Conservation (phyloP, 2,329 filamentous ascomycete genomes). For the Alternaria triticimaculans region DNA sequence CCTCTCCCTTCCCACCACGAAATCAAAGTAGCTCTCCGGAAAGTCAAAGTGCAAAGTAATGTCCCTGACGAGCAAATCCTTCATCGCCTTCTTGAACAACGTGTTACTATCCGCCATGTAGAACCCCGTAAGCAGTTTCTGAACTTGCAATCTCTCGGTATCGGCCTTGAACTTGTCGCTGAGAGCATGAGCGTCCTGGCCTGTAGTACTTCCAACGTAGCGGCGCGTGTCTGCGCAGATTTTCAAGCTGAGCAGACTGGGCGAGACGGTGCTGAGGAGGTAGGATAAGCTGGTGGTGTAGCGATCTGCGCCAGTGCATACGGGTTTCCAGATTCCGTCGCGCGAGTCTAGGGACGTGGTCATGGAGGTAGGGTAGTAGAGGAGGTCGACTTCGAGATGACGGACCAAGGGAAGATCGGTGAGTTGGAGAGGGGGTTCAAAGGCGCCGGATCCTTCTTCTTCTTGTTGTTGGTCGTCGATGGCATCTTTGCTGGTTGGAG, state of each 20-base stretch:
- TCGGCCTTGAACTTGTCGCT: slow-evolving; percentile 4
- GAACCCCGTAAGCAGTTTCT: slow-evolving; percentile 32
- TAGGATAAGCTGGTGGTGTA: slow-evolving; percentile 30
- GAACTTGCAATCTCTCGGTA: slow-evolving; percentile 20
- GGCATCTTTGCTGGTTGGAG: background rate
- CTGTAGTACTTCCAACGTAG: slow-evolving; percentile 1
- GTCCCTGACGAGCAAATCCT: slow-evolving; percentile 13
- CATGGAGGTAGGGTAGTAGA: slow-evolving; percentile 29
- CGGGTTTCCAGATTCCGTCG: slow-evolving; percentile 23
- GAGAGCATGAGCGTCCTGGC: background rate
- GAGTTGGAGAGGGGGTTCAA: slow-evolving; percentile 37
- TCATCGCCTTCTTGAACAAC: slow-evolving; percentile 25
- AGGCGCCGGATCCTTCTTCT: slow-evolving; percentile 18
- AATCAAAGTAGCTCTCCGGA: slow-evolving; percentile 37
- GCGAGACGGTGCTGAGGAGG: slow-evolving; percentile 17
- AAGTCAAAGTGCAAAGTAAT: slow-evolving; percentile 37
- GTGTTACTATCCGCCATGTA: slow-evolving; percentile 28
- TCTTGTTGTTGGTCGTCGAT: background rate
- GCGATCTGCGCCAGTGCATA: slow-evolving; percentile 24
- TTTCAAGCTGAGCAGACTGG: slow-evolving; percentile 14
- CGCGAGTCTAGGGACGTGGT: slow-evolving; percentile 3
- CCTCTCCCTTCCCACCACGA: slow-evolving; percentile 14
- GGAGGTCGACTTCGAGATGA: slow-evolving; percentile 35
- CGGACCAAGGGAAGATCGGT: slow-evolving; percentile 29
- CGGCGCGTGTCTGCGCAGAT: slow-evolving; percentile 23